Conservation (phyloP, 164 flowering plant species). For the Liquidambar formosana region DNA sequence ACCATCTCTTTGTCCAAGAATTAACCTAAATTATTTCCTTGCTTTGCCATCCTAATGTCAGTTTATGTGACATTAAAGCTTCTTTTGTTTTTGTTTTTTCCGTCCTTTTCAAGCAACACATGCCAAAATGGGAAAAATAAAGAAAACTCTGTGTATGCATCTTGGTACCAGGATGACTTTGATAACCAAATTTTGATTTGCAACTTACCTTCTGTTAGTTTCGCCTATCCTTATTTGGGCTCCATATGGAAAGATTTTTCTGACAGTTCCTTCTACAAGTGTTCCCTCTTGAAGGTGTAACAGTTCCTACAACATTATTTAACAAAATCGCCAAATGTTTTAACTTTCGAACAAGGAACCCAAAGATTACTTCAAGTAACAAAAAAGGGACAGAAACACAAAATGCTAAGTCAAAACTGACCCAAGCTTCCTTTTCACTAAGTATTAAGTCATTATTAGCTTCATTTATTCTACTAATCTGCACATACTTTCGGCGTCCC, state of each 20-base stretch:
- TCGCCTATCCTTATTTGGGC: conserved; percentile 89
- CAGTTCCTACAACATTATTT: conserved; percentile 51
- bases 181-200: not conserved
- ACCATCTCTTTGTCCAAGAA: not conserved
- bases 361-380: not conserved
- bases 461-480: conserved; percentile 72
- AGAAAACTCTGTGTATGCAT: not conserved
- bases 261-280: conserved; percentile 84
- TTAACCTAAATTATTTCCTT: not conserved
- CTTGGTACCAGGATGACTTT: conserved; percentile 2
- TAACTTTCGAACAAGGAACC: not conserved
- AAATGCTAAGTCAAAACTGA: conserved; percentile 33
- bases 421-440: conserved; percentile 95
- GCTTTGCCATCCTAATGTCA: not conserved
- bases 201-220: conserved; percentile 71
- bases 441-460: conserved; percentile 76
- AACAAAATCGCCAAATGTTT: conserved; percentile 1
- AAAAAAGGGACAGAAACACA: not conserved
- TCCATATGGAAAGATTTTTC: conserved; percentile 82
- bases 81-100: not conserved
- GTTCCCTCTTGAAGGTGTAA: conserved; percentile 77
- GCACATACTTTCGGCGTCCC: conserved; percentile 63
- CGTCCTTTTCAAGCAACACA: not conserved
- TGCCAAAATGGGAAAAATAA: not conserved
- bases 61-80: not conserved